phyloP scores from a whole-genome alignment of 768 basidiomycete genomes.

The Lentinula detonsa region DNA sequence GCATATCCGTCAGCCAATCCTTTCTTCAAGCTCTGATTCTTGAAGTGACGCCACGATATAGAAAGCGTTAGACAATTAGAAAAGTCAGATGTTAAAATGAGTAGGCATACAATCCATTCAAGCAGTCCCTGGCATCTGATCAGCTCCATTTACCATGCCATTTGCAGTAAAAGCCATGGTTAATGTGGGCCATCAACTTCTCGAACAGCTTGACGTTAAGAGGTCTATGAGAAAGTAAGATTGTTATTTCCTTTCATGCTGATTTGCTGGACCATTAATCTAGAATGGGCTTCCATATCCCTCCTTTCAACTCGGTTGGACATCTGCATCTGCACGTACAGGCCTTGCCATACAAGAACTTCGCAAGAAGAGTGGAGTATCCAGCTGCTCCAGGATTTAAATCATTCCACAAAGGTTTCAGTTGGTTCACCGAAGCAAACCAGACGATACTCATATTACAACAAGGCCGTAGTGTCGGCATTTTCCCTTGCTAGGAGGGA shows the following conservation, averaged over 20 bases:
- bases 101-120: constrained; percentile 25
- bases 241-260: background rate
- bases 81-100: constrained; percentile 37
- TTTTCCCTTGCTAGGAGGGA: constrained; percentile 36
- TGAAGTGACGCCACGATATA: constrained; percentile 17
- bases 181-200: constrained; percentile 42
- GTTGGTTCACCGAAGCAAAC: constrained; percentile 64
- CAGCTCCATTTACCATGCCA: background rate
- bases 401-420: constrained; percentile 52
- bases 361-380: constrained; percentile 37
- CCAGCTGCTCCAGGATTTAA: constrained; percentile 33
- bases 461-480: constrained; percentile 39
- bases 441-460: constrained; percentile 61
- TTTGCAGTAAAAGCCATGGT: constrained; percentile 40
- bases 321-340: constrained; percentile 78
- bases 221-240: constrained; percentile 39
- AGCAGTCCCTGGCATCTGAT: background rate
- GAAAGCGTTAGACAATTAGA: constrained; percentile 49
- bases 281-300: constrained; percentile 80
- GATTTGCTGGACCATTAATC: constrained; percentile 6
- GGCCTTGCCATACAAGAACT: constrained; percentile 54
- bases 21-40: background rate
- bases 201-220: constrained; percentile 43
- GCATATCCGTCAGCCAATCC: constrained; percentile 38
- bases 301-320: constrained; percentile 66